Evolutionary conservation across 1,284 basidiomycete genomes (phyloP).

Genomic region (Tylopilus sp.): DNA sequence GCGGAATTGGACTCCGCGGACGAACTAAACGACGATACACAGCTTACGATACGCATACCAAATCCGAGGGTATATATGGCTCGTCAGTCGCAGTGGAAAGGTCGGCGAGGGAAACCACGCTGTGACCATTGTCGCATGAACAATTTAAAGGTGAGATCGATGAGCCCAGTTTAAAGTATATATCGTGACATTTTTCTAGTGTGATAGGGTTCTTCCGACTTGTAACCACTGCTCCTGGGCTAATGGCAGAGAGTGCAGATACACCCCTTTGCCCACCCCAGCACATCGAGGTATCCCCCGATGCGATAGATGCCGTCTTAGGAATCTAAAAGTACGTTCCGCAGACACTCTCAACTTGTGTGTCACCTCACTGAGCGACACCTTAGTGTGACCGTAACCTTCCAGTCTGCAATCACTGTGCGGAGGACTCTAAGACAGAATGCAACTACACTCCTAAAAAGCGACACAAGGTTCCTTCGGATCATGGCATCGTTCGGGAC

Average conservation of each 20-base stretch:
- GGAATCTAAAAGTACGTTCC: slow-evolving; percentile 57
- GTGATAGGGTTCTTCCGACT: slow-evolving; percentile 63
- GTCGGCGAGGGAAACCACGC: slow-evolving; percentile 63
- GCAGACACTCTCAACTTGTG: neutral
- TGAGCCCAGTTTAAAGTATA: slow-evolving; percentile 2
- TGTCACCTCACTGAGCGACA: slow-evolving; percentile 4
- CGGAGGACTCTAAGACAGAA: slow-evolving; percentile 44
- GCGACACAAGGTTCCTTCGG: slow-evolving; percentile 50
- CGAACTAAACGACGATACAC: slow-evolving; percentile 51
- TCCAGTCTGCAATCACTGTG: slow-evolving; percentile 63
- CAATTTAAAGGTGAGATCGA: slow-evolving; percentile 57
- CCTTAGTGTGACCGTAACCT: slow-evolving; percentile 61
- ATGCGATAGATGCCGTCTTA: slow-evolving; percentile 60
- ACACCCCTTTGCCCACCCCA: slow-evolving; percentile 66
- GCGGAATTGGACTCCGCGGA: slow-evolving; percentile 43
- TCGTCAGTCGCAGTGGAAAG: slow-evolving; percentile 65
- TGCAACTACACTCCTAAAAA: slow-evolving; percentile 70
- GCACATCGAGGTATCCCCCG: slow-evolving; percentile 69
- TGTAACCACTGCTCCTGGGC: slow-evolving; percentile 70
- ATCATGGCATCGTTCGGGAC: slow-evolving; percentile 39
- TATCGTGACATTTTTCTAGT: slow-evolving; percentile 39
- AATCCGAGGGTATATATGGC: slow-evolving; percentile 53
- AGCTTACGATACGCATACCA: slow-evolving; percentile 60
- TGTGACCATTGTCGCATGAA: slow-evolving; percentile 66
- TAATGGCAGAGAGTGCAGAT: slow-evolving; percentile 57